Conservation (phyloP, 805 yeast species). For the Starmerella scarabaei region DNA sequence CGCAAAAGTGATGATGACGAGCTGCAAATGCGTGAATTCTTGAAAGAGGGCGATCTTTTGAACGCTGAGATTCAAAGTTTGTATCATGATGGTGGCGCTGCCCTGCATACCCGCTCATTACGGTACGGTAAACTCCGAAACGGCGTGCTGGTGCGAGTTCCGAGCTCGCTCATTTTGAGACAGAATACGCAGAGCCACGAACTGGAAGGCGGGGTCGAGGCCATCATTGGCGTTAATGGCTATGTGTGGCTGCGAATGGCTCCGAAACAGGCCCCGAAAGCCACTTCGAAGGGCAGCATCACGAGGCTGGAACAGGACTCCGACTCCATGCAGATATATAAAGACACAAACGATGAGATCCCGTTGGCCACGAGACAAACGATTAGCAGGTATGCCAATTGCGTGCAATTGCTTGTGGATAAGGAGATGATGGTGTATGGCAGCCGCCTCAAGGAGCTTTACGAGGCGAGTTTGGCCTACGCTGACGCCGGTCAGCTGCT, state of each 20-base stretch:
- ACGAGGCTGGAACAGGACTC: constrained; percentile 80
- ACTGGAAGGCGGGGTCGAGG: constrained; percentile 87
- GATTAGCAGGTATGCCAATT: constrained; percentile 75
- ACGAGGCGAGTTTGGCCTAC: constrained; percentile 78
- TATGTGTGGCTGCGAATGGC: constrained; percentile 83
- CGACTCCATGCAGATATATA: constrained; percentile 87
- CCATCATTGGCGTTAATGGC: constrained; percentile 89
- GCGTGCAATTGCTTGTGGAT: constrained; percentile 65
- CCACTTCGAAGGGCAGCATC: constrained; percentile 32
- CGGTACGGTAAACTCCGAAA: constrained; percentile 91
- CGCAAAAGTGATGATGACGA: constrained; percentile 93
- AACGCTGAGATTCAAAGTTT: constrained; percentile 93
- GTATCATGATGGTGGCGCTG: constrained; percentile 81
- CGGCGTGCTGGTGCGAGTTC: constrained; percentile 71
- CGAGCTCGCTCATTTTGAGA: constrained; percentile 68
- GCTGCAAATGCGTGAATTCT: constrained; percentile 82
- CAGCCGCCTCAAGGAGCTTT: constrained; percentile 61
- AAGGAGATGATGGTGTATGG: constrained; percentile 83
- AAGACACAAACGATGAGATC: constrained; percentile 72
- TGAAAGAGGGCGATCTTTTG: constrained; percentile 90
- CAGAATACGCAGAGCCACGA: constrained; percentile 77
- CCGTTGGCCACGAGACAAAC: constrained; percentile 49
- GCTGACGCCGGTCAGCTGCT: constrained; percentile 57
- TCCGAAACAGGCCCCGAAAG: constrained; percentile 18
- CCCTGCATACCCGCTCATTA: constrained; percentile 86